phyloP scores from a whole-genome alignment of 164 flowering plant species.

The Berberis thunbergii region DNA sequence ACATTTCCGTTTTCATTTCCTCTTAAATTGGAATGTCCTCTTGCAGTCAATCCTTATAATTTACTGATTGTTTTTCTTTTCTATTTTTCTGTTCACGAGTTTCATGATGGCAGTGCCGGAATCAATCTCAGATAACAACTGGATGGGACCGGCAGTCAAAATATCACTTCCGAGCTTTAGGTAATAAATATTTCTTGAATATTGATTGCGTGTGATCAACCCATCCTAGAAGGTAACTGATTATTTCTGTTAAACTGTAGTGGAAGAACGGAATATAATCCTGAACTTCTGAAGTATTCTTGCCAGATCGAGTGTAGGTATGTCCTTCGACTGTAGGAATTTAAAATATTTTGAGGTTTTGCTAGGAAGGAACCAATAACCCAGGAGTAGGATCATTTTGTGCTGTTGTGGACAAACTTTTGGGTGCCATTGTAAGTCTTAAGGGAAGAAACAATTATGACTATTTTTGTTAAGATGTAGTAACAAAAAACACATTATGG shows the following conservation, averaged over 20 bases:
- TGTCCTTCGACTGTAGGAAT: neutral
- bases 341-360: neutral
- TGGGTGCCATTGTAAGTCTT: too few species aligned
- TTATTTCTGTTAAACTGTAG: constrained; percentile 32
- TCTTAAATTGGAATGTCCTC: neutral
- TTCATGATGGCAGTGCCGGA: constrained; percentile 33
- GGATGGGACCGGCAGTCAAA: constrained; percentile 68
- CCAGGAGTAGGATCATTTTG: neutral
- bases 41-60: neutral
- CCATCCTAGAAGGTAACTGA: neutral
- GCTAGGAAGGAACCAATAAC: neutral
- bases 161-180: constrained; percentile 95
- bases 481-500: neutral
- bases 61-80: neutral
- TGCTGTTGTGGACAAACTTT: neutral
- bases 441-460: too few species aligned
- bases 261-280: constrained; percentile 58
- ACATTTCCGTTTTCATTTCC: neutral
- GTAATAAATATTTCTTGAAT: constrained; percentile 18
- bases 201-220: neutral
- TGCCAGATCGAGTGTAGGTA: constrained; percentile 87
- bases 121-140: constrained; percentile 19
- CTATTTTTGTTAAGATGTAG: too few species aligned
- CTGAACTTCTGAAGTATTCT: constrained; percentile 75
- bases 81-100: constrained; percentile 2